A percentile compares a stretch with the other conserved stretches of the same genome.
phyloP scores from a whole-genome alignment of 805 yeast genomes.

The Metschnikowia matae region DNA sequence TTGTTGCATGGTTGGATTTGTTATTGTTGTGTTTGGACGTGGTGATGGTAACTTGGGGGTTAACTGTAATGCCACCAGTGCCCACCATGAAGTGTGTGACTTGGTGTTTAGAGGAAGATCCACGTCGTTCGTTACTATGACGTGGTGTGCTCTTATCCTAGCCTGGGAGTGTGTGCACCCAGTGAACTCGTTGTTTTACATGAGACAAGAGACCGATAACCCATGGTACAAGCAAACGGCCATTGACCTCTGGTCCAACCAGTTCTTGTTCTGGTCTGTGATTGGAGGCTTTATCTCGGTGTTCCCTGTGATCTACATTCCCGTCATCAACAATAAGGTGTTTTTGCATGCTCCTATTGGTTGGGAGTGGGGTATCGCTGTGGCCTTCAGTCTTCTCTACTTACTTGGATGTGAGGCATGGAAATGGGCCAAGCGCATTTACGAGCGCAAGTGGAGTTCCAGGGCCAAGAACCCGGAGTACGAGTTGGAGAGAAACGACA shows the following conservation, averaged over 20 bases:
- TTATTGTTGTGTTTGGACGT: constrained; percentile 33
- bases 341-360: constrained; percentile 37
- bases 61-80: constrained; percentile 29
- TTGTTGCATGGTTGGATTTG: constrained; percentile 35
- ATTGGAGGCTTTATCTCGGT: constrained; percentile 33
- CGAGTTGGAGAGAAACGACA: constrained; percentile 59
- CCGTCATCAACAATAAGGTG: constrained; percentile 38
- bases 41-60: constrained; percentile 39
- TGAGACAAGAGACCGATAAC: constrained; percentile 34
- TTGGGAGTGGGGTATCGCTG: constrained; percentile 38
- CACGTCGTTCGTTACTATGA: constrained; percentile 36
- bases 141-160: constrained; percentile 39
- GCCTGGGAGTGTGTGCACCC: constrained; percentile 42
- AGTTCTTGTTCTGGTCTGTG: constrained; percentile 37
- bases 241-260: constrained; percentile 33
- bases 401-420: constrained; percentile 34
- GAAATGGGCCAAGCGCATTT: constrained; percentile 39
- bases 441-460: constrained; percentile 20
- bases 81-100: constrained; percentile 21
- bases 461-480: constrained; percentile 55
- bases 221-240: constrained; percentile 37
- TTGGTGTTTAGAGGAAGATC: constrained; percentile 38
- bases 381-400: constrained; percentile 29
- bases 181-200: constrained; percentile 29
- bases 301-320: constrained; percentile 40